phyloP scores from a whole-genome alignment of 225 moss, liverwort and hornwort genomes.

The Marchantia polymorpha region DNA sequence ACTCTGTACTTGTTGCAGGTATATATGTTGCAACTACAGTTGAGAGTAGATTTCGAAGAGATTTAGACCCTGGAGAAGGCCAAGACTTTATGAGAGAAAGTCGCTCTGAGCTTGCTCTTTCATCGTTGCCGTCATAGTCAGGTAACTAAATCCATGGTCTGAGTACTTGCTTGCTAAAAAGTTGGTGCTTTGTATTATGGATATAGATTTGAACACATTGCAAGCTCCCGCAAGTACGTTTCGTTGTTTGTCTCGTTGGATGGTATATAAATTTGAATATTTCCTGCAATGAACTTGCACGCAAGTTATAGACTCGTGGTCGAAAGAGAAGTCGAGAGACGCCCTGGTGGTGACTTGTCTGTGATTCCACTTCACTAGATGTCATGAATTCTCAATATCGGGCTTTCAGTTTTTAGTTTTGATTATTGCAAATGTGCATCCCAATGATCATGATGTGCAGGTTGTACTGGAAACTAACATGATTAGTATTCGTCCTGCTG shows the following conservation, averaged over 20 bases:
- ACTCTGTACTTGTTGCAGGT: slow-evolving; percentile 44
- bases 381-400: not conserved
- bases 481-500: not conserved
- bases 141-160: not conserved
- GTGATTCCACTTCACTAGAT: not conserved
- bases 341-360: too few relatives aligned
- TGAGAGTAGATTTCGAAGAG: slow-evolving; percentile 40
- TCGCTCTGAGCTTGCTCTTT: slow-evolving; percentile 65
- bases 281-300: not conserved
- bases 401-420: not conserved
- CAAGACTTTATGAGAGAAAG: slow-evolving; percentile 72
- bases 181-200: not conserved
- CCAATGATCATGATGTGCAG: not conserved
- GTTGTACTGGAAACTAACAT: not conserved
- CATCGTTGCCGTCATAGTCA: slow-evolving; percentile 69
- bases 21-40: slow-evolving; percentile 86
- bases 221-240: not conserved
- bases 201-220: not conserved
- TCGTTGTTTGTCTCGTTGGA: not conserved
- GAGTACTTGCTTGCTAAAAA: too few relatives aligned
- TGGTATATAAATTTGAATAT: not conserved
- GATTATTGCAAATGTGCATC: not conserved
- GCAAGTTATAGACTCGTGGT: not conserved
- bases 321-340: not conserved
- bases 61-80: slow-evolving; percentile 53